Percentiles rank a stretch among this genome's conserved stretches.
Evolutionary conservation across 2,329 filamentous ascomycete species (phyloP).

Genomic region (Paraphoma chrysanthemicola): DNA sequence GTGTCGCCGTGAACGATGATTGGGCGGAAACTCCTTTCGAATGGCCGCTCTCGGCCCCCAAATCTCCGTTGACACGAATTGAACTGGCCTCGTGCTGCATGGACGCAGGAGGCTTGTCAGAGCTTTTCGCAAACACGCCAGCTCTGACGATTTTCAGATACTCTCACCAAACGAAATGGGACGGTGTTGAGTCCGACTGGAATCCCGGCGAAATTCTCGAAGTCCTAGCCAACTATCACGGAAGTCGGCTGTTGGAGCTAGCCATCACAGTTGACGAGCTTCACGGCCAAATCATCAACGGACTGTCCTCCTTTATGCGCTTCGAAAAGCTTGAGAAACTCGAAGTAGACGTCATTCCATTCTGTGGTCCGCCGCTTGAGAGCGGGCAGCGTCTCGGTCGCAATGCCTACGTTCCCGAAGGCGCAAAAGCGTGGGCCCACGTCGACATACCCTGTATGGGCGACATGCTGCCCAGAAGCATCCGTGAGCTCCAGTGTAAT

Average conservation of each 20-base stretch:
- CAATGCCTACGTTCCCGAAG: constrained; percentile 22
- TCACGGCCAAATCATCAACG: constrained; percentile 39
- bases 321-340: constrained; percentile 31
- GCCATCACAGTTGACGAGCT: constrained; percentile 43
- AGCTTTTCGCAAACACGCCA: constrained; percentile 33
- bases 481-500: constrained; percentile 40
- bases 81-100: constrained; percentile 44
- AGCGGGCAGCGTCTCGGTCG: constrained; percentile 38
- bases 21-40: constrained; percentile 37
- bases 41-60: constrained; percentile 28
- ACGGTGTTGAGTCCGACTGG: constrained; percentile 41
- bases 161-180: constrained; percentile 44
- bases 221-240: constrained; percentile 30
- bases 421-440: constrained; percentile 30
- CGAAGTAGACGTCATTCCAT: constrained; percentile 40
- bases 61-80: constrained; percentile 32
- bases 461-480: constrained; percentile 39
- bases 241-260: constrained; percentile 32
- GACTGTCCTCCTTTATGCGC: constrained; percentile 37
- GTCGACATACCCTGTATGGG: constrained; percentile 45
- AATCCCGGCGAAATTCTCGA: constrained; percentile 41
- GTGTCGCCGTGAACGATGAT: constrained; percentile 39
- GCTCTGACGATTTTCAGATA: constrained; percentile 37
- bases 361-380: constrained; percentile 44
- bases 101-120: constrained; percentile 33